Evolutionary conservation across 345 rosid genomes (phyloP).

Genomic region (Angophora floribunda): DNA sequence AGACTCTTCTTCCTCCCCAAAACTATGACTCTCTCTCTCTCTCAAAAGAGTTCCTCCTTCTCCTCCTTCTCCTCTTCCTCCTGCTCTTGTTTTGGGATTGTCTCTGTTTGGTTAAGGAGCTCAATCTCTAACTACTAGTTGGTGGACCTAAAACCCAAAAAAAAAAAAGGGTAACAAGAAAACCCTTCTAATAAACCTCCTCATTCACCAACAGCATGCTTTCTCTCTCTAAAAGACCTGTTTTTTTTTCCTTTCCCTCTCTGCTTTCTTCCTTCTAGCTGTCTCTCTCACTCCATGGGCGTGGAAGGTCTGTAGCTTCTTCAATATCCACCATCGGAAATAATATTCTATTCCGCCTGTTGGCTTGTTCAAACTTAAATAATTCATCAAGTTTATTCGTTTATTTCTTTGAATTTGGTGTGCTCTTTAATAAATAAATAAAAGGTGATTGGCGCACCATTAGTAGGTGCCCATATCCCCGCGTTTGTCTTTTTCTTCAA

Average conservation of each 20-base stretch:
- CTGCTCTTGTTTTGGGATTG: not conserved
- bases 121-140: constrained; percentile 47
- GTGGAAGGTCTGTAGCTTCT: not conserved
- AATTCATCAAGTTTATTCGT: not conserved
- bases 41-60: not conserved
- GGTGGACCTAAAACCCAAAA: constrained; percentile 41
- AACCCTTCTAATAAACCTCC: not conserved
- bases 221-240: not conserved
- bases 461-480: not conserved
- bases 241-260: not conserved
- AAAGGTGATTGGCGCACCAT: not conserved
- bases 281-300: not conserved
- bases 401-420: not conserved
- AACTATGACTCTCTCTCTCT: not conserved
- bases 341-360: not conserved
- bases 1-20: not conserved
- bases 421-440: not conserved
- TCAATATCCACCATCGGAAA: not conserved
- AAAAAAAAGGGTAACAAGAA: not conserved
- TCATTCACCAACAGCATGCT: not conserved
- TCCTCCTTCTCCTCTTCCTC: not conserved
- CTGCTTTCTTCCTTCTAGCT: not conserved
- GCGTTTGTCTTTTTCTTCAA: not conserved
- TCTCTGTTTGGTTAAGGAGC: constrained; percentile 33
- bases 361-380: not conserved